Evolutionary conservation across 2,329 filamentous ascomycete species (phyloP), one percentile per base, ranked within the genome.

Genomic region (Hawksworthiomyces lignivorus): DNA sequence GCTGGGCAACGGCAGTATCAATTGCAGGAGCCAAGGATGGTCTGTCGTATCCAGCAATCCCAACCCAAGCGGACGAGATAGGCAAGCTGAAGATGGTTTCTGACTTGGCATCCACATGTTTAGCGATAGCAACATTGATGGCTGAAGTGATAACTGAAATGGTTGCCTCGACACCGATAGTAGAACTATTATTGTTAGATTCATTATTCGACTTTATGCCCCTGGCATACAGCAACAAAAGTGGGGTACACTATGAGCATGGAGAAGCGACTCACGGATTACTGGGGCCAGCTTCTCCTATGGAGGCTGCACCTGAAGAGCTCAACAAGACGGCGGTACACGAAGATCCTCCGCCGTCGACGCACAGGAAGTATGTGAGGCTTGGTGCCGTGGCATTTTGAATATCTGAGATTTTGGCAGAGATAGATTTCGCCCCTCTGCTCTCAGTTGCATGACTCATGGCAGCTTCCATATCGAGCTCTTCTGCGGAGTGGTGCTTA

Each of bases 271-370:
- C 58, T 41, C 55, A 65, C 62, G 66, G 46, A 50, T 68, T 67
- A 40, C 63, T 64, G 15, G 61, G 54, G 3, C 62, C 61, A 27
- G 58, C 54, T 24, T 52, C 54, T 5, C 62, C 62, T 19, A 49
- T 49, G 2, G 55, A 56, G 1, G 50, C 37, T 5, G 48, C 34
- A 3, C 58, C 58, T 15, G 51, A 39, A 1, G 42, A 40, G 14
- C 55, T 52, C 5, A 60, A 44, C 10, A 64, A 44, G 3, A 55
- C 56, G n/a, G 63, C 65, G 17, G 61, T 63, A 44, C 63, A 66
- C 45, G 65, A 66, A 4, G 56, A 64, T 1, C 63, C 64, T 14
- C 65, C 65, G 0, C 63, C 64, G 50, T 68, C 64, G 15, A 68
- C 55, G 22, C 38, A 40, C 17, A 40, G 38, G 10, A 34, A 20